Percentiles rank a stretch among this genome's conserved stretches.
phyloP scores from a whole-genome alignment of 1,284 basidiomycete genomes.

The Schizophyllum commune region DNA sequence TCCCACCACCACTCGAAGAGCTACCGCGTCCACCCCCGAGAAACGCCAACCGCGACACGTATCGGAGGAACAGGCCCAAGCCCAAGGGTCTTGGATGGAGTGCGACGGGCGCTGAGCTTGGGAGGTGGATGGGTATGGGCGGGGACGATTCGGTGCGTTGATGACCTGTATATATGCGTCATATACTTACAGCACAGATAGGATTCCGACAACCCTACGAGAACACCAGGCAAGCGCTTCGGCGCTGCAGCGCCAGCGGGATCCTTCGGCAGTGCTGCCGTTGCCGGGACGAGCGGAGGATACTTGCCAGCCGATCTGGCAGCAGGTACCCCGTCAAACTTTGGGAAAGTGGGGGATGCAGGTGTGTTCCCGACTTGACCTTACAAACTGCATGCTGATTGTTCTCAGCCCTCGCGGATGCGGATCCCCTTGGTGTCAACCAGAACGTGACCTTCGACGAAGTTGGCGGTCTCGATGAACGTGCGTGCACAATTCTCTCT shows the following conservation, averaged over 20 bases:
- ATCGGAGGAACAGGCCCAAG: slow-evolving; percentile 26
- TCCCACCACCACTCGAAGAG: slow-evolving; percentile 69
- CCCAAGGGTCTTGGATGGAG: slow-evolving; percentile 61
- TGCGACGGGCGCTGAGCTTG: slow-evolving; percentile 64
- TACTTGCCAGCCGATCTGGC: slow-evolving; percentile 49
- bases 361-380: slow-evolving; percentile 13
- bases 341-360: slow-evolving; percentile 77
- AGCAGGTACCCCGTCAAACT: slow-evolving; percentile 21
- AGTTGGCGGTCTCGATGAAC: slow-evolving; percentile 94
- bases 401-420: slow-evolving; percentile 77
- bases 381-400: slow-evolving; percentile 13
- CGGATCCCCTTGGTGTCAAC: slow-evolving; percentile 93
- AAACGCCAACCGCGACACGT: slow-evolving; percentile 14
- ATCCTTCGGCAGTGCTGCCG: slow-evolving; percentile 47
- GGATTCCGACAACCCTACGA: slow-evolving; percentile 65
- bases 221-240: slow-evolving; percentile 60
- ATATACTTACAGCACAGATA: slow-evolving; percentile 17
- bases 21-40: slow-evolving; percentile 37
- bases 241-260: slow-evolving; percentile 31
- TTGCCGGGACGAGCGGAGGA: slow-evolving; percentile 42
- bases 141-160: slow-evolving; percentile 61
- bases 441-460: slow-evolving; percentile 93
- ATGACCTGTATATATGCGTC: not conserved
- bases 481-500: slow-evolving; percentile 38
- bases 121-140: slow-evolving; percentile 64